Evolutionary conservation across 306 rosid species (phyloP), one percentile per base, ranked within the genome.

Genomic region (Canavalia ensiformis): DNA sequence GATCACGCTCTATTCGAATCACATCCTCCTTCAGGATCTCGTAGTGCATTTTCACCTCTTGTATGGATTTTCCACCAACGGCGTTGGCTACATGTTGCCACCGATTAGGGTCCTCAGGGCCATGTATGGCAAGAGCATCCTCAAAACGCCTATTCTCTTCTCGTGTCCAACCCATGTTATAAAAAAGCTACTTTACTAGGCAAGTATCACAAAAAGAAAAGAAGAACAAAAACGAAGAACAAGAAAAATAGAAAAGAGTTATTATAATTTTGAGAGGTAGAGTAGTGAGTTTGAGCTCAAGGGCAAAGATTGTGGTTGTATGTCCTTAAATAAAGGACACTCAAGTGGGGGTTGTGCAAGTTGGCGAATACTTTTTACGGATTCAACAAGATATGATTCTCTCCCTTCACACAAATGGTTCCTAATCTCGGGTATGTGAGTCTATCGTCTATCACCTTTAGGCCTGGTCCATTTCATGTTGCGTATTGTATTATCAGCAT

Each of bases 81-180:
- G 94, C 92, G 78, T 88, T 91, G 75, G 99, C 99, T 64, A 95
- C 94, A 68, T 89, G 88, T 28, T 90, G 90, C 97, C 99, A 95
- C 70, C 99, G 86, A 66, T 95, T 88, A 5, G 93, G 97, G 42
- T 93, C 90, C 42, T 93, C 94, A 28, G 94, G 93, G 60, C 89
- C 97, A 77, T 87, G 90, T 25, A 90, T 90, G 4, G 95, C 99
- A 69, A 95, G 97, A 34, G 99, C 97, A 81, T 86, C 89, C 85
- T 95, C 99, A 76, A 95, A 95, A 49, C 86, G 87, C 66, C 85
- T 88, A 79, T 95, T 93, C 83, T 95, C 95, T 86, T 90, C 91
- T 37, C 86, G 79, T 41, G 97, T 95, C 99, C 99, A 95, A 33
- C 84, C 81, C 90, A 84, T 79, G 6, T 25, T 68, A 10, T 2